phyloP scores from a whole-genome alignment of 1,284 basidiomycete genomes.

The Ustilago tritici region DNA sequence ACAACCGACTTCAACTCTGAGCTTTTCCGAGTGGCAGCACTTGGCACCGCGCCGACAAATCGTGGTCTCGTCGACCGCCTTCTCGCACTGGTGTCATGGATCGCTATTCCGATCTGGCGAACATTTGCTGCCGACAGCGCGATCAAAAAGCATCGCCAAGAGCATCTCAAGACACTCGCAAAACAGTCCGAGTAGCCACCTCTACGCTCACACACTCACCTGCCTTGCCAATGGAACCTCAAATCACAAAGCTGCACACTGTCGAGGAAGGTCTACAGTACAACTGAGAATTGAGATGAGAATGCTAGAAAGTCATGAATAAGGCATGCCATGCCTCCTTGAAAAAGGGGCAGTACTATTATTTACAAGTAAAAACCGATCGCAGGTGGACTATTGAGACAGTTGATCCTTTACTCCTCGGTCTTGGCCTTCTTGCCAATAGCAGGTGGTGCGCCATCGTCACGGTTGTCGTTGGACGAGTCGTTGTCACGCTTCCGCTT shows the following conservation, averaged over 20 bases:
- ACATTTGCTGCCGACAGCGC: slow-evolving; percentile 51
- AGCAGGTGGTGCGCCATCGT: slow-evolving; percentile 37
- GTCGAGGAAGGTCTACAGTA: slow-evolving; percentile 1
- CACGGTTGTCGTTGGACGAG: slow-evolving; percentile 17
- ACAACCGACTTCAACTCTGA: slow-evolving; percentile 63
- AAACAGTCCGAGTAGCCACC: neutral
- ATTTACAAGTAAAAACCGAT: neutral
- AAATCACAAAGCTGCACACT: neutral
- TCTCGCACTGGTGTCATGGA: slow-evolving; percentile 40
- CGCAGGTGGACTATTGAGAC: no score
- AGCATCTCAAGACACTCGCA: slow-evolving; percentile 28
- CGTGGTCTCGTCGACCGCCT: slow-evolving; percentile 48
- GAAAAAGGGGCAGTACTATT: neutral
- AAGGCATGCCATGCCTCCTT: neutral
- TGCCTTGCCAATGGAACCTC: neutral
- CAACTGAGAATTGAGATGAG: slow-evolving; percentile 8
- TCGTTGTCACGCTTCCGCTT: slow-evolving; percentile 58
- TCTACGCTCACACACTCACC: neutral
- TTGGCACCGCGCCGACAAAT: slow-evolving; percentile 60
- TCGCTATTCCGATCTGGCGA: slow-evolving; percentile 63
- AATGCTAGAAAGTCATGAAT: neutral
- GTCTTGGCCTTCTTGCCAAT: slow-evolving; percentile 52
- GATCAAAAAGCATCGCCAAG: slow-evolving; percentile 37
- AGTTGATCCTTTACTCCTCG: slow-evolving; percentile 21
- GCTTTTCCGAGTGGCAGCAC: slow-evolving; percentile 58